Base-by-base conservation (phyloP, 1,284 basidiomycete genomes). In the Marasmius tenuissimus region DNA sequence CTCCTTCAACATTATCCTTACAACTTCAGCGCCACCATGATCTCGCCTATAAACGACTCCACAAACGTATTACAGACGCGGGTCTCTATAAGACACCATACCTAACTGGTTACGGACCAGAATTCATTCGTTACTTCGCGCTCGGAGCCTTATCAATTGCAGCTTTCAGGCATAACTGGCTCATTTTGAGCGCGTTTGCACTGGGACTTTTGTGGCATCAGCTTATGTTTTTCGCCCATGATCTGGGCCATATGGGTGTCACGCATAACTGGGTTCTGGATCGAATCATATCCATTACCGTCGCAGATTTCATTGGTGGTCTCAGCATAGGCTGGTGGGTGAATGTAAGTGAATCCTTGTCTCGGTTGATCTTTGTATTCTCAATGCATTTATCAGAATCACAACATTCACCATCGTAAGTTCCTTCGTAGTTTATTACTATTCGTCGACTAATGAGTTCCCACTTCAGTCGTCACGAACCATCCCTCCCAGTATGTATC, bases 271-370 rank as follows among this genome's bases (percentile, higher is more conserved):
- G 94, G 91, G 76, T 81, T 37, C 76, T 82, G 58, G 97, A 99
- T 73, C 86, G 96, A 42, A 69, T 94, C 54, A 78, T 97, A 58
- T 91, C 87, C 20, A 94, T 92, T 61, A 72, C 90, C n/a, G 81
- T 97, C 60, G 92, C 94, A 0, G 85, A 96, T 75, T 94, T 92
- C 70, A 80, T 97, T 58, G 96, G 97, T 20, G 97, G 97, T 1
- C 79, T 99, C 58, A 97, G 94, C 72, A 84, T 97, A 40, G 92
- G 94, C 45, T 99, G 97, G 97, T 99, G 97, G 97, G 94, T 96
- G 61, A 87, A 97, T 75, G 94, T 95, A 66, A 80, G 92, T 86
- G 20, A 34, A 58, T 52, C n/a, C 64, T 62, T 53, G 63, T 65
- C 22, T 62, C 50, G 48, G 60, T 40, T 35, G 12, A 33, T 27